Base-by-base conservation (phyloP, 768 basidiomycete genomes). In the Saitozyma sp. region DNA sequence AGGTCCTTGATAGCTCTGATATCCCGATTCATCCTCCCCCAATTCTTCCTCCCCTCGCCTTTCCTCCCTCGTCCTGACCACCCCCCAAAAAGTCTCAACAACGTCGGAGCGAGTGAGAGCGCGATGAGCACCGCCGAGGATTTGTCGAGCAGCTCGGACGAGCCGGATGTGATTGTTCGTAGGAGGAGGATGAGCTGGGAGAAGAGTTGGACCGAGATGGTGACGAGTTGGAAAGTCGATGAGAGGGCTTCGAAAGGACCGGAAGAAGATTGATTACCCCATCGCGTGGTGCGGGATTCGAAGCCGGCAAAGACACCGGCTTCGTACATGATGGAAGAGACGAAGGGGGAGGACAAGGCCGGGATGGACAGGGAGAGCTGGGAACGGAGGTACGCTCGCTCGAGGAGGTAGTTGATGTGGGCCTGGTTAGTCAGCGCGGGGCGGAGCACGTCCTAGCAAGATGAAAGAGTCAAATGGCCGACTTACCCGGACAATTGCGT, bases 1-100 rank as follows among this genome's bases (percentile, higher is more conserved):
- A 92, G 80, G 56, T 88, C 87, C 29, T 85, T 85, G 3, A 87
- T 84, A 10, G 84, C 85, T 14, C 84, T 85, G 74, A 89, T 88
- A 48, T 84, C 9, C 79, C 74, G 64, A 71, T 80, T 38, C 8
- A 10, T 43, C 16, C 17, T 9, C 38, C 14, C 53, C 57, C 50
- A 58, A 40, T 37, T 43, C 7, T 20, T 52, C 6, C 40, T 50
- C 39, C 16, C 9, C 51, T 17, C 29, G 1, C 19, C 1, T 38
- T 46, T 37, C 11, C n/a, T 20, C 9, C 14, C 13, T 6, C 37
- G 45, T 19, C 19, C 39, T 37, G 61, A 37, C 20, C 29, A 59
- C 6, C 17, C 37, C 2, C 42, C 58, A 13, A 60, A 43, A 17
- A 62, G 37, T 29, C 61, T 38, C 8, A 68, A 37, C 1, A 68